Evolutionary conservation across 1,284 basidiomycete genomes (phyloP).

Genomic region (Ganoderma multipileum): DNA sequence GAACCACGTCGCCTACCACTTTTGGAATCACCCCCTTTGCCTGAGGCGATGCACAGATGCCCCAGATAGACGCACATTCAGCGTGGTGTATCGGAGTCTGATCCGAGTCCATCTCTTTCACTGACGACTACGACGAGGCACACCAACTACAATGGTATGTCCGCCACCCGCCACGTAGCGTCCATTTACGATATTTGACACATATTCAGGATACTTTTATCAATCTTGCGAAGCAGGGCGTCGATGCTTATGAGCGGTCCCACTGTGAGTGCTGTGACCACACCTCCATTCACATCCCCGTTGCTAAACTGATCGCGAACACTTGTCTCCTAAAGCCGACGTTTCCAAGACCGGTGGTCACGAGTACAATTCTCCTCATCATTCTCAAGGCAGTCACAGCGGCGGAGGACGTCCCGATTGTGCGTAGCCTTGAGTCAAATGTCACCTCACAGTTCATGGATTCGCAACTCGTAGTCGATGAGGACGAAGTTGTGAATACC

Average conservation of each 20-base stretch:
- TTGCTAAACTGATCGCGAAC: too few species aligned
- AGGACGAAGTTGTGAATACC: conserved; percentile 59
- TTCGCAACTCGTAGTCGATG: conserved; percentile 53
- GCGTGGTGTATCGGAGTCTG: too few species aligned
- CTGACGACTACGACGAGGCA: conserved; percentile 20
- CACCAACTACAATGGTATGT: too few species aligned
- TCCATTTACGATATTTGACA: neutral
- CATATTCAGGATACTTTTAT: conserved; percentile 63
- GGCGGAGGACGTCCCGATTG: conserved; percentile 37
- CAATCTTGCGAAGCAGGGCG: conserved; percentile 71
- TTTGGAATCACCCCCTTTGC: too few species aligned
- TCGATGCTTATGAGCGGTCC: conserved; percentile 49
- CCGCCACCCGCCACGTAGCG: neutral
- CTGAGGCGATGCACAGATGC: too few species aligned
- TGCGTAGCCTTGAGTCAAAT: conserved; percentile 34
- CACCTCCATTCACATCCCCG: neutral
- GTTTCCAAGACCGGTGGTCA: conserved; percentile 62
- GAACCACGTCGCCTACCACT: too few species aligned
- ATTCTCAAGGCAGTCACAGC: conserved; percentile 31
- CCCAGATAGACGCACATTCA: too few species aligned
- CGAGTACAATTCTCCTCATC: conserved; percentile 62
- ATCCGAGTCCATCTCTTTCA: conserved; percentile 7
- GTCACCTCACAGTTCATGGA: neutral
- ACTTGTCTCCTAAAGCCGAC: conserved; percentile 21
- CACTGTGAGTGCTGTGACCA: conserved; percentile 21